phyloP scores from a whole-genome alignment of 352 stramenopile species.

The Thalassiosira livingstoniorum region DNA sequence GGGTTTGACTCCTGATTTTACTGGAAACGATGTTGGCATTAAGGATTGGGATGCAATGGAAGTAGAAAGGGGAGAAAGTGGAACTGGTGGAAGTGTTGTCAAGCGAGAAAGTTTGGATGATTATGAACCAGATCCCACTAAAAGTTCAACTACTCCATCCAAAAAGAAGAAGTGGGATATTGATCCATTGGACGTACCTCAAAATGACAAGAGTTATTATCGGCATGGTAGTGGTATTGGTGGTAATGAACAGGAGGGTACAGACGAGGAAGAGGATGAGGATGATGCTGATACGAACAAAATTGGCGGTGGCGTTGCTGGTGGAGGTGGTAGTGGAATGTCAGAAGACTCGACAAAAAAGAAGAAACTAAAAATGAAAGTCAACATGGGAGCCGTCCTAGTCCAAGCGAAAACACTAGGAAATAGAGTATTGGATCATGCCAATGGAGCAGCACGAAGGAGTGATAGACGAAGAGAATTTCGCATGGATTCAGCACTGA shows the following conservation, averaged over 20 bases:
- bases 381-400: slow-evolving; percentile 69
- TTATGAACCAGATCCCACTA: neutral
- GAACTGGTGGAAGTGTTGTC: neutral
- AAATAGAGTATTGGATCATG: slow-evolving; percentile 60
- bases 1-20: slow-evolving; percentile 60
- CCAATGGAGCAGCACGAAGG: slow-evolving; percentile 54
- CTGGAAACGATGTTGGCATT: slow-evolving; percentile 19
- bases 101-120: neutral
- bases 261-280: neutral
- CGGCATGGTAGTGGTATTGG: neutral
- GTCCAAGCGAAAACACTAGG: slow-evolving; percentile 63
- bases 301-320: neutral
- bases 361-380: neutral
- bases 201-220: slow-evolving; percentile 68
- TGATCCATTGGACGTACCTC: slow-evolving; percentile 65
- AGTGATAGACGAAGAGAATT: slow-evolving; percentile 66
- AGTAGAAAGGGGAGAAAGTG: neutral
- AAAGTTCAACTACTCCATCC: neutral
- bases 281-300: neutral
- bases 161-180: slow-evolving; percentile 33
- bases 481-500: slow-evolving; percentile 59
- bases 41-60: neutral
- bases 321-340: neutral
- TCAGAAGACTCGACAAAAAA: neutral
- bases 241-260: neutral